Evolutionary conservation across 441 rosid genomes (phyloP).

Genomic region (Euphorbia corollata): DNA sequence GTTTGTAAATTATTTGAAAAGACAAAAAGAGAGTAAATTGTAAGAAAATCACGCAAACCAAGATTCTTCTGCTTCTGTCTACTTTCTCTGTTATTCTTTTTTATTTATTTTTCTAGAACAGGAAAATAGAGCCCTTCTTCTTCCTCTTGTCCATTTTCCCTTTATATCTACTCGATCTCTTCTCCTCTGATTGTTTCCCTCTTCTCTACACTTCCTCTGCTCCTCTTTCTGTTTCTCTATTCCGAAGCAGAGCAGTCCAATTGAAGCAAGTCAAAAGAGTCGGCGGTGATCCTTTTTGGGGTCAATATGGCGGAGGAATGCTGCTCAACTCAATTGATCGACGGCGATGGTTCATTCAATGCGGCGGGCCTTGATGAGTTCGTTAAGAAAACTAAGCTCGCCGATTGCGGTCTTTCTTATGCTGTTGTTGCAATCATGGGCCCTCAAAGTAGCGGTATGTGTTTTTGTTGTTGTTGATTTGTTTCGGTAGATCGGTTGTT

Average conservation of each 20-base stretch:
- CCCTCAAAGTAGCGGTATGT: conserved; percentile 87
- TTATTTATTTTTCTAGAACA: background rate
- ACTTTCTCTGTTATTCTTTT: background rate
- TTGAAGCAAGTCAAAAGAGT: background rate
- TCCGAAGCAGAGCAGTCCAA: background rate
- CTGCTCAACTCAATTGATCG: conserved; percentile 64
- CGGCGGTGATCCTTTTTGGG: background rate
- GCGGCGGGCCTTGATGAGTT: conserved; percentile 58
- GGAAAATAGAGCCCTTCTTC: no score
- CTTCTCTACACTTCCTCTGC: background rate
- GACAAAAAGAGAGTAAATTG: conserved; percentile 1
- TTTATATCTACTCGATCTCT: background rate
- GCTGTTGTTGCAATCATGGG: conserved; percentile 95
- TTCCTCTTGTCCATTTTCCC: background rate
- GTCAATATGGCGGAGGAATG: conserved; percentile 27
- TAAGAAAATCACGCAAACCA: conserved; percentile 1
- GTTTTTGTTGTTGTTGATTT: background rate
- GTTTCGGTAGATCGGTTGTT: background rate
- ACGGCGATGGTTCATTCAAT: conserved; percentile 64
- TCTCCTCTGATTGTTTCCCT: background rate
- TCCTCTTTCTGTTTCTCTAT: background rate
- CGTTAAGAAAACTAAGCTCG: conserved; percentile 42
- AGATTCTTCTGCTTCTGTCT: background rate
- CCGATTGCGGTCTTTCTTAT: conserved; percentile 72
- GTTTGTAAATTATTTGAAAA: background rate